A percentile compares a stretch with the other conserved stretches of the same genome.
phyloP scores from a whole-genome alignment of 352 stramenopile species.

The Phytopythium vexans region DNA sequence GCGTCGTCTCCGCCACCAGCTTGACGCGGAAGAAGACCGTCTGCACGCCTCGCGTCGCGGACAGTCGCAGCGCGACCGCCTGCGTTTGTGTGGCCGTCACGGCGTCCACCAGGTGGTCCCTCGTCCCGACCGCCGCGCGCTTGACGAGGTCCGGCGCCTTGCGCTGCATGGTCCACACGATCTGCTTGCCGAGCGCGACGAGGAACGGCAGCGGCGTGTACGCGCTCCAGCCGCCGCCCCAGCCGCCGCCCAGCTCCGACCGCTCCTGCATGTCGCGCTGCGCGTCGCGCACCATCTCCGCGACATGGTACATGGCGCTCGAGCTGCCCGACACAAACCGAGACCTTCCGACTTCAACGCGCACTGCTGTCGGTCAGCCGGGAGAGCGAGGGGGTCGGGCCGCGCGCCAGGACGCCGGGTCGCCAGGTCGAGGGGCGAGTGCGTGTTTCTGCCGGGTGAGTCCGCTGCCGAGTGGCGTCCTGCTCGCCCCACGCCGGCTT shows the following conservation, averaged over 20 bases:
- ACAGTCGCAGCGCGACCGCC: conserved; percentile 58
- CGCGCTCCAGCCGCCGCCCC: conserved; percentile 31
- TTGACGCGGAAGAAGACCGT: conserved; percentile 72
- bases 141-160: conserved; percentile 76
- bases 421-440: too few relatives aligned
- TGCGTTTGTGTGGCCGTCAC: conserved; percentile 44
- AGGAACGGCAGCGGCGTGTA: conserved; percentile 84
- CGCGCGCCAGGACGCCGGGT: too few relatives aligned
- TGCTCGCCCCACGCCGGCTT: neutral
- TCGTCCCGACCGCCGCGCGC: conserved; percentile 53
- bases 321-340: neutral
- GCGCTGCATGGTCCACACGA: conserved; percentile 70
- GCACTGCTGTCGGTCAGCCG: neutral
- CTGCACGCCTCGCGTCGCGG: conserved; percentile 56
- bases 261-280: conserved; percentile 77
- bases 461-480: too few relatives aligned
- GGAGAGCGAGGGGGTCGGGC: too few relatives aligned
- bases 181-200: conserved; percentile 56
- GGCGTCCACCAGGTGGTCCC: conserved; percentile 62
- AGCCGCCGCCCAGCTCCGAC: conserved; percentile 34
- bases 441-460: too few relatives aligned
- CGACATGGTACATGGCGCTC: conserved; percentile 70
- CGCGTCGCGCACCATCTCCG: conserved; percentile 81
- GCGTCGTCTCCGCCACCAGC: conserved; percentile 37
- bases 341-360: too few relatives aligned